Evolutionary conservation across 345 rosid species (phyloP).

Genomic region (Aquilaria sinensis): DNA sequence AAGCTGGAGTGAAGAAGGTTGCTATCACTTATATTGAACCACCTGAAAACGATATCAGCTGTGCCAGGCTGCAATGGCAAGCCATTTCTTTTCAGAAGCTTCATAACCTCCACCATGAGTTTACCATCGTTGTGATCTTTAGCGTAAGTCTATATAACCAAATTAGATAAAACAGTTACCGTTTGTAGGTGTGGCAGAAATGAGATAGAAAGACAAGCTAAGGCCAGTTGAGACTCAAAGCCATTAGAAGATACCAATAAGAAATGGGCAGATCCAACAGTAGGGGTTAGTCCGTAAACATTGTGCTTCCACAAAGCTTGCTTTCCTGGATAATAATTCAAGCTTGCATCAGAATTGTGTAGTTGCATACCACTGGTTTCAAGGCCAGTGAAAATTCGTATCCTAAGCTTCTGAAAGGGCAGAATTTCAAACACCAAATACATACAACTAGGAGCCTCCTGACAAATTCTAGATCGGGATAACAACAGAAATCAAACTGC

Average conservation of each 20-base stretch:
- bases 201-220: constrained; percentile 7
- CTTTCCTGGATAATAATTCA: constrained; percentile 47
- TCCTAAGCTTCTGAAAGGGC: neutral
- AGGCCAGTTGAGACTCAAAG: too few species aligned
- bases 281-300: constrained; percentile 70
- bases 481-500: too few species aligned
- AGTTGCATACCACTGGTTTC: neutral
- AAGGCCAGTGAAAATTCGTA: neutral
- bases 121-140: constrained; percentile 42
- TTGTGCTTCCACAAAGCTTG: constrained; percentile 75
- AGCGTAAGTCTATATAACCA: constrained; percentile 53
- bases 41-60: constrained; percentile 81
- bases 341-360: constrained; percentile 2
- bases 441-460: constrained; percentile 1
- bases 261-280: constrained; percentile 68
- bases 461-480: neutral
- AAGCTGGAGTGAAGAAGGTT: constrained; percentile 1
- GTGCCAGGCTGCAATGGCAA: constrained; percentile 72
- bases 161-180: constrained; percentile 9
- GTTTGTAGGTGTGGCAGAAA: neutral
- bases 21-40: neutral
- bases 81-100: constrained; percentile 50
- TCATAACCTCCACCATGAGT: constrained; percentile 67
- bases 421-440: constrained; percentile 8
- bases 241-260: constrained; percentile 44